phyloP scores from a whole-genome alignment of 169 alveolate species.

The Cryptosporidium tyzzeri region DNA sequence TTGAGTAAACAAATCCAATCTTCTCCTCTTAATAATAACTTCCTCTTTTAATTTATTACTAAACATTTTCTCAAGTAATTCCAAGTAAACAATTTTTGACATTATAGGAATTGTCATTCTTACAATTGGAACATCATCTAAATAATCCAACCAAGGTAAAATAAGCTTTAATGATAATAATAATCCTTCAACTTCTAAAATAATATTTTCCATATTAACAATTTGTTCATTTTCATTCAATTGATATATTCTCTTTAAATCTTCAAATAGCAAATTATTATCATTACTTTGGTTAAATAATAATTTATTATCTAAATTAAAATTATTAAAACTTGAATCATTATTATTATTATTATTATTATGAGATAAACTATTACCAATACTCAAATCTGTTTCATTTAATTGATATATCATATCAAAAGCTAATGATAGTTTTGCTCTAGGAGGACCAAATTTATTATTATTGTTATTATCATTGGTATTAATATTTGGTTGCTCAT shows the following conservation, averaged over 20 bases:
- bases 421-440: constrained; percentile 25
- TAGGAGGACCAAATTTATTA: constrained; percentile 53
- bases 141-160: constrained; percentile 65
- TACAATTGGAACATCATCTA: constrained; percentile 41
- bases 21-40: background rate
- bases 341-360: background rate
- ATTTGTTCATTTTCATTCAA: background rate
- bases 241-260: background rate
- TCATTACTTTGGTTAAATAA: background rate
- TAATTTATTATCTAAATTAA: background rate
- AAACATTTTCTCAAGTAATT: background rate
- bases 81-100: background rate
- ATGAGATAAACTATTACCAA: background rate
- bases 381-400: background rate
- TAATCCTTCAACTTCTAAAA: constrained; percentile 44
- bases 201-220: background rate
- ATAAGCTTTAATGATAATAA: constrained; percentile 42
- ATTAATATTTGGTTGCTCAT: constrained; percentile 48
- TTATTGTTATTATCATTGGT: background rate
- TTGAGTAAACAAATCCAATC: background rate
- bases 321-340: background rate
- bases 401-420: constrained; percentile 38
- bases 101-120: constrained; percentile 19
- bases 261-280: background rate
- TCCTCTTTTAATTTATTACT: background rate